Percentiles rank a stretch among this genome's conserved stretches.
phyloP scores from a whole-genome alignment of 768 basidiomycete species.

The Termitomyces sp. region DNA sequence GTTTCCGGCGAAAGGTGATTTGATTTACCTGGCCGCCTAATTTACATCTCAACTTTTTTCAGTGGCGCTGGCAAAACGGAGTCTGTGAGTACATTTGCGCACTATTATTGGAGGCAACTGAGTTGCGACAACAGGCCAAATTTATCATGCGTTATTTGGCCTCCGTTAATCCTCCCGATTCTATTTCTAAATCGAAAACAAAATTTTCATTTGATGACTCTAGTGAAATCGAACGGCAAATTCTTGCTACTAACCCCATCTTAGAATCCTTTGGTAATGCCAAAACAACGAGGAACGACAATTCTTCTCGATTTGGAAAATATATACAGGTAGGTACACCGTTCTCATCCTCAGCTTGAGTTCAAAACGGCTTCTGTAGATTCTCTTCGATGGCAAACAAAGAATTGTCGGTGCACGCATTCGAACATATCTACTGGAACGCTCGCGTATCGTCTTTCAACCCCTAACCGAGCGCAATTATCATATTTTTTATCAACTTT shows the following conservation, averaged over 20 bases:
- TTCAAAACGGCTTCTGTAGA: conserved; percentile 45
- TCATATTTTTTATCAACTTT: conserved; percentile 99
- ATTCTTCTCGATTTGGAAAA: conserved; percentile 98
- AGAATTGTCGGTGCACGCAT: conserved; percentile 99
- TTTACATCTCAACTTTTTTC: conserved; percentile 17
- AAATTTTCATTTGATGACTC: conserved; percentile 80
- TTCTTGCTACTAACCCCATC: conserved; percentile 98
- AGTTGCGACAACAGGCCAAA: conserved; percentile 62
- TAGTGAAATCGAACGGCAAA: conserved; percentile 95
- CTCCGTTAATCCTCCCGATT: conserved; percentile 85
- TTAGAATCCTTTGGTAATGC: conserved; percentile 99
- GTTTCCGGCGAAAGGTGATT: conserved; percentile 94
- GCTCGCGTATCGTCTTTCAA: conserved; percentile 96
- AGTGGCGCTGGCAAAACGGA: conserved; percentile 99
- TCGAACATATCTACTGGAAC: conserved; percentile 95
- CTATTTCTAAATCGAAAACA: conserved; percentile 56
- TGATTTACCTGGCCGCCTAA: conserved; percentile 1
- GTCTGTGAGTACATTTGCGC: conserved; percentile 50
- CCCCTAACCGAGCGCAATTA: conserved; percentile 97
- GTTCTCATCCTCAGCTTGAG: not conserved
- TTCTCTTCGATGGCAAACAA: conserved; percentile 92
- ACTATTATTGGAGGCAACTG: conserved; percentile 2
- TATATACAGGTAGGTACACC: conserved; percentile 84
- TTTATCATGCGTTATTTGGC: conserved; percentile 99
- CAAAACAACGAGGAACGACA: conserved; percentile 98